Base-by-base conservation (phyloP, 2,329 filamentous ascomycete species). In the Madurella fahalii region DNA sequence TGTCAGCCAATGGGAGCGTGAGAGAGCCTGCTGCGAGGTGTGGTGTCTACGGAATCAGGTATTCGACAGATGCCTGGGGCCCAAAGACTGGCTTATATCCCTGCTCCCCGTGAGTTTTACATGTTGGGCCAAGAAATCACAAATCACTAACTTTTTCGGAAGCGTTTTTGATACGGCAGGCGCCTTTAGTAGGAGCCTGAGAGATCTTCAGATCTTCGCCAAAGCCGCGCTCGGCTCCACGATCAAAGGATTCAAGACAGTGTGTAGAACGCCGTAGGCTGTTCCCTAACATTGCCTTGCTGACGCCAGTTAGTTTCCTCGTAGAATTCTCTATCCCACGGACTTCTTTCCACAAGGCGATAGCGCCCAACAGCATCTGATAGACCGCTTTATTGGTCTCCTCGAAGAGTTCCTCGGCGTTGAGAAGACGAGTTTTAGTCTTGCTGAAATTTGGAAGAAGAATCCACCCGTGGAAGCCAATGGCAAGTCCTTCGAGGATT, bases 391-490 rank as follows among this genome's bases (percentile, higher is more conserved):
- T n/a, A 17, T 52, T 30, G 15, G 17, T 25, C 16, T 52, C 2
- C n/a, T 52, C 12, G 49, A 52, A 16, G 11, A 15, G 7, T 52
- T 52, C 20, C 31, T 52, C 4, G 40, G 41, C 4, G 40, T 52
- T 7, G 34, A 52, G 49, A 44, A 45, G 41, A 52, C 49, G 12
- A 31, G n/a, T 20, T 44, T 52, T 18, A 52, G 40, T 18, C 31
- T 52, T 30, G 40, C 49, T 25, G 25, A 52, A 17, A 45, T 16
- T 17, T 52, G 49, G 49, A 41, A 40, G 5, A 16, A 32, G 12
- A 45, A 45, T n/a, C 49, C 49, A 11, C 49, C 49, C 7, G 41
- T n/a, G 17, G 49, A 52, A 39, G 49, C 49, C 30, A 20, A 39
- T 7, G 49, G 49, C 5, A 52, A 46, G 20, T 9, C 40, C 25